These are phyloP conservation scores for Pseudopyrenochaeta lycopersici DNA, from an alignment of 2,329 filamentous ascomycete species.

Conservation along the genomic window DNA sequence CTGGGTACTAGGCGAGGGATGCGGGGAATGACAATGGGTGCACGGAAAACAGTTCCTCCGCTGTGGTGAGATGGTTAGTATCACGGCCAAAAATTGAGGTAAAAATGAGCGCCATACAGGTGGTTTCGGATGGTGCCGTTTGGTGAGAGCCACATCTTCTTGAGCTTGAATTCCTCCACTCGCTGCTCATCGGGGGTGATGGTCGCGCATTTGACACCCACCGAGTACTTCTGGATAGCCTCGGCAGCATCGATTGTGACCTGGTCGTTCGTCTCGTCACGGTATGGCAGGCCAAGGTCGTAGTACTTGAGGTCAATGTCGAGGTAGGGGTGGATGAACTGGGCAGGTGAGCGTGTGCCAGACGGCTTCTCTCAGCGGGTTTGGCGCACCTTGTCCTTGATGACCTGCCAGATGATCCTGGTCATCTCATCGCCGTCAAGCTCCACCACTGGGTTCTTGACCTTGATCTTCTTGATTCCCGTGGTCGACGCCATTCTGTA, in stretches of 20 bases:
- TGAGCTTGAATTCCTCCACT: slow-evolving; percentile 97
- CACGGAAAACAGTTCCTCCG: slow-evolving; percentile 97
- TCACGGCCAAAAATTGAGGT: background rate
- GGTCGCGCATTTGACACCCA: slow-evolving; percentile 98
- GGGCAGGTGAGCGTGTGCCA: slow-evolving; percentile 10
- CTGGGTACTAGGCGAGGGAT: slow-evolving; percentile 93
- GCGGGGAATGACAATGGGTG: slow-evolving; percentile 94
- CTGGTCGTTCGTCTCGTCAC: slow-evolving; percentile 94
- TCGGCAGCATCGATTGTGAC: slow-evolving; percentile 95
- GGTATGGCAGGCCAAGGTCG: slow-evolving; percentile 90
- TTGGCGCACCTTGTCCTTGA: slow-evolving; percentile 83
- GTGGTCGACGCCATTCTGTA: slow-evolving; percentile 52
- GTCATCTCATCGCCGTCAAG: slow-evolving; percentile 97
- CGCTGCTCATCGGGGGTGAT: slow-evolving; percentile 98
- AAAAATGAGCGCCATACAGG: slow-evolving; percentile 53
- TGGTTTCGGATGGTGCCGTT: slow-evolving; percentile 84
- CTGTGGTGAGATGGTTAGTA: slow-evolving; percentile 45
- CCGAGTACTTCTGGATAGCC: slow-evolving; percentile 98
- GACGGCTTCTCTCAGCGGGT: background rate
- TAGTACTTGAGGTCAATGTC: slow-evolving; percentile 99
- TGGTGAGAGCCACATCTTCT: slow-evolving; percentile 99
- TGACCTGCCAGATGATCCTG: slow-evolving; percentile 97
- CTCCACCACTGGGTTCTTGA: slow-evolving; percentile 98
- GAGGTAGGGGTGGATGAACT: slow-evolving; percentile 94
- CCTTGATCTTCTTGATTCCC: slow-evolving; percentile 99